phyloP scores from a whole-genome alignment of 176 grass and related monocot species.

The Eragrostis curvula region DNA sequence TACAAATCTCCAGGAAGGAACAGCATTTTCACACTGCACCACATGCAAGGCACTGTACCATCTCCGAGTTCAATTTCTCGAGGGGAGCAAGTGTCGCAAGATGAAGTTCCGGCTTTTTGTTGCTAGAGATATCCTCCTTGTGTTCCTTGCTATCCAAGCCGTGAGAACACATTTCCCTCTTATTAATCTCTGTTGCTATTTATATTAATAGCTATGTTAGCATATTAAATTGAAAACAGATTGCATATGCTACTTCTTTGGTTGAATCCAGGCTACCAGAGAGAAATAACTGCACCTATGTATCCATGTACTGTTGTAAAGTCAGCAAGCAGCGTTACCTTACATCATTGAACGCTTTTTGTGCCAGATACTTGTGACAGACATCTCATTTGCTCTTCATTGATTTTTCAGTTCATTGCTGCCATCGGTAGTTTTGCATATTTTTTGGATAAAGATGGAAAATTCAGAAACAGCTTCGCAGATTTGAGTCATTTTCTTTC shows the following conservation, averaged over 20 bases:
- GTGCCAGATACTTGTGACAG: no score
- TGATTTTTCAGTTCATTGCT: conserved; percentile 58
- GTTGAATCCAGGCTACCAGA: no score
- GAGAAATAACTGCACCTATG: no score
- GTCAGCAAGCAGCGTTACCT: no score
- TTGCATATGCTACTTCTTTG: no score
- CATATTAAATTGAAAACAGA: not conserved
- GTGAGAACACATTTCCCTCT: conserved; percentile 50
- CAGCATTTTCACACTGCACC: conserved; percentile 86
- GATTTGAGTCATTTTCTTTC: conserved; percentile 77
- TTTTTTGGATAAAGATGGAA: conserved; percentile 71
- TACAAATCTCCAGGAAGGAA: conserved; percentile 58
- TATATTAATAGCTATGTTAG: not conserved
- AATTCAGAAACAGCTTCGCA: conserved; percentile 71
- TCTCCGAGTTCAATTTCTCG: conserved; percentile 60
- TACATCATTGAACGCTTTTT: no score
- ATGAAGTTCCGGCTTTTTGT: conserved; percentile 82
- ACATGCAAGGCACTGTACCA: conserved; percentile 86
- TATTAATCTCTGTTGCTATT: not conserved
- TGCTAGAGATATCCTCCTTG: conserved; percentile 70
- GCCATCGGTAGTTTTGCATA: conserved; percentile 65
- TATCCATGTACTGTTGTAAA: no score
- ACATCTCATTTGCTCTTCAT: not conserved
- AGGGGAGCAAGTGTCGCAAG: conserved; percentile 63
- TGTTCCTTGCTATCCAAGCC: conserved; percentile 76